Conservation (phyloP, 1,284 basidiomycete species). For the Heliocybe sulcata region DNA sequence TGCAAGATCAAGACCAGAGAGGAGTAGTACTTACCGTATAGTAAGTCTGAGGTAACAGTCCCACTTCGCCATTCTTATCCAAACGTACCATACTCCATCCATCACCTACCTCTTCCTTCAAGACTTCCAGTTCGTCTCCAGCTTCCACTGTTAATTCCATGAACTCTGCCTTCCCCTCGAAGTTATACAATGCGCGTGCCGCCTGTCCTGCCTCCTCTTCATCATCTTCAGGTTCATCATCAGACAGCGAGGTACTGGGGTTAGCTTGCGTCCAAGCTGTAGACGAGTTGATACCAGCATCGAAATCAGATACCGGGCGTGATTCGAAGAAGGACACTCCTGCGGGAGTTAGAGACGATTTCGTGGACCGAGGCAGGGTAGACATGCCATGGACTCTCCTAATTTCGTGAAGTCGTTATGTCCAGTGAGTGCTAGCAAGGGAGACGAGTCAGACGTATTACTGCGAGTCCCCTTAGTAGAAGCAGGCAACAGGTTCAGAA, state of each 20-base stretch:
- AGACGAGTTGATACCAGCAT: slow-evolving; percentile 70
- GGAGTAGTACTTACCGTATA: slow-evolving; percentile 50
- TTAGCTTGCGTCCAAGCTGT: slow-evolving; percentile 54
- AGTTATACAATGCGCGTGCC: slow-evolving; percentile 63
- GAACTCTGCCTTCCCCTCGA: slow-evolving; percentile 67
- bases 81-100: slow-evolving; percentile 66
- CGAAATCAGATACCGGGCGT: slow-evolving; percentile 44
- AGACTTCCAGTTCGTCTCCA: slow-evolving; percentile 56
- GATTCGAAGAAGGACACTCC: not conserved
- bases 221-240: slow-evolving; percentile 16
- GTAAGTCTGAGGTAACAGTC: slow-evolving; percentile 62
- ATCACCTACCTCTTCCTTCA: slow-evolving; percentile 61
- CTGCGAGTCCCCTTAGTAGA: no score
- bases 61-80: slow-evolving; percentile 47
- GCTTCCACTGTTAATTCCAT: slow-evolving; percentile 59
- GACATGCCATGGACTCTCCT: not conserved
- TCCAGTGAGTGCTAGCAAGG: no score
- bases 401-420: no score
- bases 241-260: slow-evolving; percentile 15
- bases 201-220: slow-evolving; percentile 29
- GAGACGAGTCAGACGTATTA: no score
- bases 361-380: slow-evolving; percentile 3
- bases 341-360: not conserved
- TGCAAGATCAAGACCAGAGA: slow-evolving; percentile 1
- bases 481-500: not conserved